Base-by-base conservation (phyloP, 2,329 filamentous ascomycete genomes). In the Ophiostoma ips region DNA sequence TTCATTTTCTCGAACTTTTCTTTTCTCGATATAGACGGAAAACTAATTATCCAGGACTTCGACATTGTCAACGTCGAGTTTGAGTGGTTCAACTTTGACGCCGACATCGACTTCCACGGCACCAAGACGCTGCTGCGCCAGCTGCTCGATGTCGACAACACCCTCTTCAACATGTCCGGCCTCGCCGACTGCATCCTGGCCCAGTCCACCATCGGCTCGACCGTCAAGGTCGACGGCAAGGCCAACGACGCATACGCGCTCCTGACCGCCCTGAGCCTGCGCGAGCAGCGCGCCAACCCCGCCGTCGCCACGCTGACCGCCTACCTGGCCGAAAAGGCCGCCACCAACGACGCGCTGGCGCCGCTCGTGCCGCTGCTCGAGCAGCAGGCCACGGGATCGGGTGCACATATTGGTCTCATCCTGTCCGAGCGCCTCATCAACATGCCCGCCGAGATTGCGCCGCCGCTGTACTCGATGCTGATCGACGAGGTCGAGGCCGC, bases 71-170 rank as follows among this genome's bases (percentile, higher is more conserved):
- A 96, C 62, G 88, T 96, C 52, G 90, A 96, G 57, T 98, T 98
- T 61, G 92, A 98, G 70, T 96, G 88, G 85, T 98, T 96, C 71
- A 94, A 95, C 68, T 94, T 90, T 55, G 83, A 92, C 59, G 75
- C 85, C 2, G 79, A 84, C 8, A 76, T 94, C 59, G 92, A 98
- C 66, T 96, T 96, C 66, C 90, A 96, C 67, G 92, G 92, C 52
- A 77, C 94, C 59, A 95, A 95, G 66, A 83, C 80, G 10, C 79
- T 98, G 8, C 68, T 95, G 53, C 84, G 90, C 53, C 92, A 98
- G 66, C 79, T 98, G 38, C 82, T 98, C 64, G 92, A 96, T 65
- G 79, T 85, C 49, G 92, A 98, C 68, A 76, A 84, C 44, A 76
- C 83, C 53, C 73, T 94, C 30, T 87, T 95, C 70, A 84, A 96